These are phyloP conservation scores for Salix exigua DNA, from an alignment of 345 rosid genomes.

Conservation along the genomic window DNA sequence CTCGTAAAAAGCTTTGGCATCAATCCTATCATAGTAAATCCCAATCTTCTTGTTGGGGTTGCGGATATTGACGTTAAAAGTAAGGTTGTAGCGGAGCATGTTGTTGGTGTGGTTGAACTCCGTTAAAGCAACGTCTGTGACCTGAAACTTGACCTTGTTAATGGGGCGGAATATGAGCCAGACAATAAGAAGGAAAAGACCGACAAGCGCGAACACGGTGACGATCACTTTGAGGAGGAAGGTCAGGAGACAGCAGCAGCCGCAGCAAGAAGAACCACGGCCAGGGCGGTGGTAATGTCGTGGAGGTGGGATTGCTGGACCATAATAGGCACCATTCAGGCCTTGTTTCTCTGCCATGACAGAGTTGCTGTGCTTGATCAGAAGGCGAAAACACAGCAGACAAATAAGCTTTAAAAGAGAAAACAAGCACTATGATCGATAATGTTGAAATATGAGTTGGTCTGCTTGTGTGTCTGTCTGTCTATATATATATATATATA, in stretches of 20 bases:
- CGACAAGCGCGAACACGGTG: conserved; percentile 32
- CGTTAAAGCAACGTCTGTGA: conserved; percentile 34
- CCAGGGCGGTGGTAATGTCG: conserved; percentile 45
- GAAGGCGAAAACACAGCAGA: not conserved
- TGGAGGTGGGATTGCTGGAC: conserved; percentile 59
- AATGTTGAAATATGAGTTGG: not conserved
- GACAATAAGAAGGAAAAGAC: conserved; percentile 30
- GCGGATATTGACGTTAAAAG: conserved; percentile 29
- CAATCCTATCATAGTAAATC: conserved; percentile 35
- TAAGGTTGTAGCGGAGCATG: conserved; percentile 31
- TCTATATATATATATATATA: too few relatives aligned
- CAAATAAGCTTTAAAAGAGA: not conserved
- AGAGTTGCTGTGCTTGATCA: not conserved
- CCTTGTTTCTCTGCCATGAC: conserved; percentile 54
- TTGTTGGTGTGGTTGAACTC: conserved; percentile 30
- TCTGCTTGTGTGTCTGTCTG: not conserved
- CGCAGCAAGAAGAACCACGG: conserved; percentile 39
- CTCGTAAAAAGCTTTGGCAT: conserved; percentile 32
- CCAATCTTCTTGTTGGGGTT: conserved; percentile 45
- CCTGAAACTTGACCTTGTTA: conserved; percentile 35
- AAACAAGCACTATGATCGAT: not conserved
- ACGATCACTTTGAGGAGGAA: conserved; percentile 41
- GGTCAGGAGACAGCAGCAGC: conserved; percentile 60
- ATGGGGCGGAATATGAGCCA: conserved; percentile 45
- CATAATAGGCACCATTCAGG: conserved; percentile 68